These are phyloP conservation scores for Globisporangium splendens DNA, from an alignment of 352 stramenopile genomes.

Conservation along the genomic window DNA sequence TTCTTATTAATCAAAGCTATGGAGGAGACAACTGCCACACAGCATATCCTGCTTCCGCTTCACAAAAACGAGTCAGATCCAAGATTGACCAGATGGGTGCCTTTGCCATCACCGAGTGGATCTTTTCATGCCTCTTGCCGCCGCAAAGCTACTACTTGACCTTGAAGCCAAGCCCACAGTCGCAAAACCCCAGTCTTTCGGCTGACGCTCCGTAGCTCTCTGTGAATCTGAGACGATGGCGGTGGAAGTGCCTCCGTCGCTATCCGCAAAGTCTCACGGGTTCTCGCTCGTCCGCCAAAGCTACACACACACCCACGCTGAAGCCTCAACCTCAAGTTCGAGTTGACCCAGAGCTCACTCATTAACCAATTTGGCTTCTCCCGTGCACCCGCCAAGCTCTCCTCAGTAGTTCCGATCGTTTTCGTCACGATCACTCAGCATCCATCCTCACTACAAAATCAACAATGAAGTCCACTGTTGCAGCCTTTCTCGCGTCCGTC, in stretches of 20 bases:
- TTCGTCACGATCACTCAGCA: constrained; percentile 13
- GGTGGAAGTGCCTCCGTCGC: no score
- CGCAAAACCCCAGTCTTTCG: neutral
- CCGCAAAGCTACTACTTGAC: no score
- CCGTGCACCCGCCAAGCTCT: no score
- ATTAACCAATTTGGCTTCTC: constrained; percentile 24
- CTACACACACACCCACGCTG: no score
- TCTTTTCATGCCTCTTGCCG: neutral
- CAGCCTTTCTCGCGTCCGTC: constrained; percentile 9
- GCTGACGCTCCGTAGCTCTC: no score
- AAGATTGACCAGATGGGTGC: constrained; percentile 10
- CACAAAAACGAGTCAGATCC: neutral
- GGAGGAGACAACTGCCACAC: no score
- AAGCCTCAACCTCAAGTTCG: no score
- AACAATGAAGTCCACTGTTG: constrained; percentile 29
- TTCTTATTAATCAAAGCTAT: no score
- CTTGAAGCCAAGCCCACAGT: neutral
- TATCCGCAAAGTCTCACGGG: no score
- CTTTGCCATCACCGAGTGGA: constrained; percentile 6
- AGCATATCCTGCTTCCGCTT: no score
- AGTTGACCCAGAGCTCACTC: constrained; percentile 1
- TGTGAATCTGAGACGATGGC: no score
- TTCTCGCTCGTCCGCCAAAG: no score
- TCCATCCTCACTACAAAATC: neutral
- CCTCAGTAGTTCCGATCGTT: neutral